Evolutionary conservation across 352 stramenopile genomes (phyloP).

Genomic region (Pythium graminicola): DNA sequence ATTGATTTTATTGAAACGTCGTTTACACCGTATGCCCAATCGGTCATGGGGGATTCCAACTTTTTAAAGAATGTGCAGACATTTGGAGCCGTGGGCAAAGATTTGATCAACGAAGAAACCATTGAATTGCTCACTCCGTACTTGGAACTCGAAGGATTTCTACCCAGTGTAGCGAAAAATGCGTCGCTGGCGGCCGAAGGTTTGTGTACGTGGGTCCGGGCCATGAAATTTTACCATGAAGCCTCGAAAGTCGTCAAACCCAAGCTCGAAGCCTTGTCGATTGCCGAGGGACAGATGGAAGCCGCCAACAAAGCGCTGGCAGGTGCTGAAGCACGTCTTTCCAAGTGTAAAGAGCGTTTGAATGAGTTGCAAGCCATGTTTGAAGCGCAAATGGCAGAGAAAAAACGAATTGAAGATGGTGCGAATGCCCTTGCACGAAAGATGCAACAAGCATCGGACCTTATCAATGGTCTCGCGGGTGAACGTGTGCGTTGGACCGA

Average conservation of each 20-base stretch:
- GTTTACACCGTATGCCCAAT: constrained; percentile 93
- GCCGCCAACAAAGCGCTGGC: constrained; percentile 94
- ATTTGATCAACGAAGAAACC: constrained; percentile 98
- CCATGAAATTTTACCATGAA: constrained; percentile 99
- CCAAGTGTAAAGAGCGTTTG: constrained; percentile 93
- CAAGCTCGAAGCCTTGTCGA: constrained; percentile 95
- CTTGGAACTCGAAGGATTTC: constrained; percentile 96
- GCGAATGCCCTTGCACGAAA: constrained; percentile 93
- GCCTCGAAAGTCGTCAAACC: constrained; percentile 98
- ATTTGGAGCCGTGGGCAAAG: constrained; percentile 94
- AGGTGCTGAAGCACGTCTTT: constrained; percentile 88
- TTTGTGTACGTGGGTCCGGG: constrained; percentile 95
- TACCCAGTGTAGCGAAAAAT: constrained; percentile 94
- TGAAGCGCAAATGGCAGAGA: constrained; percentile 96
- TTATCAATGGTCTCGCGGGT: constrained; percentile 95
- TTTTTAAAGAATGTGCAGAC: constrained; percentile 96
- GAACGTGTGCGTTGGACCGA: constrained; percentile 97
- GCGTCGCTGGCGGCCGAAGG: constrained; percentile 94
- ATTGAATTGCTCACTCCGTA: constrained; percentile 97
- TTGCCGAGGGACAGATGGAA: constrained; percentile 96
- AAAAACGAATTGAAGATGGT: constrained; percentile 95
- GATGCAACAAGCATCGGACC: constrained; percentile 95
- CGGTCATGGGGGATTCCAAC: constrained; percentile 95
- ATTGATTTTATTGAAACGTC: constrained; percentile 96
- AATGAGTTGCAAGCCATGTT: constrained; percentile 95